Base-by-base conservation (phyloP, 2,329 filamentous ascomycete genomes). In the Cladophialophora yegresii region DNA sequence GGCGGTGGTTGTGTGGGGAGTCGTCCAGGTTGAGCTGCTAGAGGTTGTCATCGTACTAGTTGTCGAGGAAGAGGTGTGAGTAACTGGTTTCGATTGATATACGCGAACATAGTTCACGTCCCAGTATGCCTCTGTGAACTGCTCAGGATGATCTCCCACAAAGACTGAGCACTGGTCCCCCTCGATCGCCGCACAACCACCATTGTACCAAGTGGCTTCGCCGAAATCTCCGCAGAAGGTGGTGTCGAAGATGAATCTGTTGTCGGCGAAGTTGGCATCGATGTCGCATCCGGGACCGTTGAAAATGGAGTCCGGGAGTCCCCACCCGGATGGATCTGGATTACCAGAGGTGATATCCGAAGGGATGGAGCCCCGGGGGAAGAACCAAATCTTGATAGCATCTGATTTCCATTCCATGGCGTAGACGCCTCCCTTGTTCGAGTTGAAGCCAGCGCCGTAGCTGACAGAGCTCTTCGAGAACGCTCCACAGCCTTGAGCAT, bases 101-200 rank as follows among this genome's bases (percentile, higher is more conserved):
- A 91, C 83, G 76, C 84, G 86, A 73, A 92, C 79, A 50, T 81
- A 85, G 73, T 88, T 88, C 77, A 96, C 83, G 66, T 86, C 78
- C 89, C 91, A 96, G 79, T 87, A 93, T 2, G 89, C 85, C 23
- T 92, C 82, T 40, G 77, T 74, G 75, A 93, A 95, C 26, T 82
- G 87, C 9, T 75, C 72, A 0, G 90, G 88, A 75, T 92, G 89
- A 65, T 81, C 77, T 56, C 80, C 81, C 28, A 95, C 91, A 74
- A 85, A 95, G n/a, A 86, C 84, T 22, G 87, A 77, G 78, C 93
- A 96, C 0, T 85, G 87, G 23, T 76, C 63, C 43, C 63, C 54
- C 0, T 85, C 88, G 71, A 85, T 80, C 36, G 82, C 77, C 1
- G 81, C 77, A 75, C 89, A 91, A 47, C 83, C 82, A 6, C 77